These are phyloP conservation scores for Irpex sp. DNA, from an alignment of 1,284 basidiomycete species.

Conservation along the genomic window DNA sequence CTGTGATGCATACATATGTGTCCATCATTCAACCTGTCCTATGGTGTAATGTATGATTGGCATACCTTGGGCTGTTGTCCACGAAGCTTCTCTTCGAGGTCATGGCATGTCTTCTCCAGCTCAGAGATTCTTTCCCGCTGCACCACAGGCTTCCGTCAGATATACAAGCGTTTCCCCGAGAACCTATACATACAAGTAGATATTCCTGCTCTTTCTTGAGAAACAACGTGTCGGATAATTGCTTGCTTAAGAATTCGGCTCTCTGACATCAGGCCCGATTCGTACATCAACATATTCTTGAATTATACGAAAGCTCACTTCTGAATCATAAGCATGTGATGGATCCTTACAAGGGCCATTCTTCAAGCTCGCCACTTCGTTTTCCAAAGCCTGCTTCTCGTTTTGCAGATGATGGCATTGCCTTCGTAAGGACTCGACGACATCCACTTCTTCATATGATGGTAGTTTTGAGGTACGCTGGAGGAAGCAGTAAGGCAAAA, in stretches of 20 bases:
- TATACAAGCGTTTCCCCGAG: not conserved
- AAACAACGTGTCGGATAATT: not conserved
- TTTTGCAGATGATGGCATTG: not conserved
- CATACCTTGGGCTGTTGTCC: not conserved
- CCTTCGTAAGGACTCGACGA: not conserved
- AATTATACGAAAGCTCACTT: not conserved
- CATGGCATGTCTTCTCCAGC: not conserved
- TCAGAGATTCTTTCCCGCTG: not conserved
- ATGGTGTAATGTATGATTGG: not conserved
- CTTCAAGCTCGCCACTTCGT: not conserved
- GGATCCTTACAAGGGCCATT: not conserved
- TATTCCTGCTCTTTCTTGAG: not conserved
- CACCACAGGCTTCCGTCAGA: not conserved
- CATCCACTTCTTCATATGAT: not conserved
- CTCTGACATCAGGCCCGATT: not conserved
- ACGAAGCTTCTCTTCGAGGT: not conserved
- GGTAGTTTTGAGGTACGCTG: not conserved
- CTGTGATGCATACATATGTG: not conserved
- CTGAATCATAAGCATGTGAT: not conserved
- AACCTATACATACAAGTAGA: not conserved
- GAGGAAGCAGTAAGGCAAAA: not conserved
- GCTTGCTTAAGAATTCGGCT: not conserved
- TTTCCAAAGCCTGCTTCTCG: not conserved
- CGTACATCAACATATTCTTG: not conserved
- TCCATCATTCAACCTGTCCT: not conserved